A percentile compares a stretch with the other conserved stretches of the same genome.
phyloP scores from a whole-genome alignment of 2,329 filamentous ascomycete genomes.

The Beauveria asiatica region DNA sequence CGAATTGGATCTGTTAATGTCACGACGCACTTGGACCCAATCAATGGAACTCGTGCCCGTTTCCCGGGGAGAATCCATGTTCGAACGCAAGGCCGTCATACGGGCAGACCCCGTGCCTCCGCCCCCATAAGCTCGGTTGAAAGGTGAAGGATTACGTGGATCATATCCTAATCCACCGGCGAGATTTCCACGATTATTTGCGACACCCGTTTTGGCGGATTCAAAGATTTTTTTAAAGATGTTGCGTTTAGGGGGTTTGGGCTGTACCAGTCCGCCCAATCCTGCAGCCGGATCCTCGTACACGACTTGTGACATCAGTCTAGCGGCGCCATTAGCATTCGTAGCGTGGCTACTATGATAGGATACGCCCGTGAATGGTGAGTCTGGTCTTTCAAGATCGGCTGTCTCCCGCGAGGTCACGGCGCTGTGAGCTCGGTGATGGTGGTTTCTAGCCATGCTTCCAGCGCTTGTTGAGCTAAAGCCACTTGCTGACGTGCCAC shows the following conservation, averaged over 20 bases:
- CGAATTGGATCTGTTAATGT: slow-evolving; percentile 92
- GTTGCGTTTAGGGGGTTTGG: slow-evolving; percentile 73
- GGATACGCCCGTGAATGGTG: slow-evolving; percentile 68
- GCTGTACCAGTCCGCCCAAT: slow-evolving; percentile 68
- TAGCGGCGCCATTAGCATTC: slow-evolving; percentile 30
- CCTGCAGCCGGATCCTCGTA: slow-evolving; percentile 57
- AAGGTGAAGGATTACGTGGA: slow-evolving; percentile 34
- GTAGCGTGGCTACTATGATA: slow-evolving; percentile 85
- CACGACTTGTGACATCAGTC: slow-evolving; percentile 58
- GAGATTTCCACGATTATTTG: slow-evolving; percentile 79
- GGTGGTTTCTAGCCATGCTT: slow-evolving; percentile 73
- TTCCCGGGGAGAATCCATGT: slow-evolving; percentile 53
- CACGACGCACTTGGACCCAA: slow-evolving; percentile 95
- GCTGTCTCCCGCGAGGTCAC: slow-evolving; percentile 50
- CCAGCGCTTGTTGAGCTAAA: slow-evolving; percentile 95
- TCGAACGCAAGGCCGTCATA: slow-evolving; percentile 27
- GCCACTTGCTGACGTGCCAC: slow-evolving; percentile 78
- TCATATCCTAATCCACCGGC: slow-evolving; percentile 44
- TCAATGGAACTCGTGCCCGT: slow-evolving; percentile 54
- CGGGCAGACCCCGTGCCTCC: slow-evolving; percentile 24
- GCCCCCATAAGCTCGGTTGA: slow-evolving; percentile 26
- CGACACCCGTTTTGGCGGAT: slow-evolving; percentile 86
- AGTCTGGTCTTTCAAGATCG: slow-evolving; percentile 48
- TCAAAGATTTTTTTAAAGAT: slow-evolving; percentile 96
- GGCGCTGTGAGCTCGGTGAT: slow-evolving; percentile 53